phyloP scores from a whole-genome alignment of 1,284 basidiomycete species.

The Ganoderma sp. region DNA sequence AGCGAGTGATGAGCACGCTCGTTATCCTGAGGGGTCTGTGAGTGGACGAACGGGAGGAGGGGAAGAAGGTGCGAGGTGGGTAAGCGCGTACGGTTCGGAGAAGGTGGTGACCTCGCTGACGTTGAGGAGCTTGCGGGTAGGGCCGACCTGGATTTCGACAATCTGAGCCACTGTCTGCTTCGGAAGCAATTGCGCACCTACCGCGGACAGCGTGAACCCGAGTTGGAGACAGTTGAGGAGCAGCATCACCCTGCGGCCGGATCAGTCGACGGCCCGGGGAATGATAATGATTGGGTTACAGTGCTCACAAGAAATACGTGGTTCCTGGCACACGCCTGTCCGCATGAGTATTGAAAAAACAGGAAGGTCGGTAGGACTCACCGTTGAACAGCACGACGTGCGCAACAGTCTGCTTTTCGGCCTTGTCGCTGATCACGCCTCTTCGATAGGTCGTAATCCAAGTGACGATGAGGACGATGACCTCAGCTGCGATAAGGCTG shows the following conservation, averaged over 20 bases:
- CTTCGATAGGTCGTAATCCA: constrained; percentile 2
- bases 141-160: constrained; percentile 1
- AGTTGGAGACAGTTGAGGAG: constrained; percentile 3
- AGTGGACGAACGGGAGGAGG: background rate
- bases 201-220: background rate
- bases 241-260: constrained; percentile 12
- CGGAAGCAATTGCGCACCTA: too few relatives aligned
- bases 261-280: too few relatives aligned
- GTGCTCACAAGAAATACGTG: constrained; percentile 13
- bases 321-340: too few relatives aligned
- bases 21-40: constrained; percentile 8
- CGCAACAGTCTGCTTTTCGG: background rate
- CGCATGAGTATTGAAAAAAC: too few relatives aligned
- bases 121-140: background rate
- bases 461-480: constrained; percentile 11
- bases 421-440: background rate
- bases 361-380: too few relatives aligned
- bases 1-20: constrained; percentile 18
- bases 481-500: constrained; percentile 11
- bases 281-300: too few relatives aligned
- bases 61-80: too few relatives aligned
- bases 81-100: background rate
- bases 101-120: constrained; percentile 11
- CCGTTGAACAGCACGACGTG: background rate
- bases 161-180: too few relatives aligned